Percentiles rank a stretch among this genome's conserved stretches.
phyloP scores from a whole-genome alignment of 495 filamentous ascomycete genomes.

The Annulohypoxylon nitens region DNA sequence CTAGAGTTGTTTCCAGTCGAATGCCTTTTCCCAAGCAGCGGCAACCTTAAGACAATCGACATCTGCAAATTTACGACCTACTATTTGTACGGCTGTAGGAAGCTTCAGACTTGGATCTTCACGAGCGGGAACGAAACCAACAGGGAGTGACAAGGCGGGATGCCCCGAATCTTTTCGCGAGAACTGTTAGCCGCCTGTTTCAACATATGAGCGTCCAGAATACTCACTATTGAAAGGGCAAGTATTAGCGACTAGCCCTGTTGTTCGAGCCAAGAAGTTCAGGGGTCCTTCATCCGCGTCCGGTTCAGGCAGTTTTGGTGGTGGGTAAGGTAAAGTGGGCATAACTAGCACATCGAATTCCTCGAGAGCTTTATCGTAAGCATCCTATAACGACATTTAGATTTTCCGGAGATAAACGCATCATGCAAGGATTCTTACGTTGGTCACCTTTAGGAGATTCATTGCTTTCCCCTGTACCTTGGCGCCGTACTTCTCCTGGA shows the following conservation, averaged over 20 bases:
- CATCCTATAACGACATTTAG: constrained; percentile 47
- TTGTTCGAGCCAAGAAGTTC: constrained; percentile 57
- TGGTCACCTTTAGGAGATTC: constrained; percentile 48
- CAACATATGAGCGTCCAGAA: too few species aligned
- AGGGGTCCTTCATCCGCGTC: constrained; percentile 50
- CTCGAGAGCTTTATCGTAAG: constrained; percentile 59
- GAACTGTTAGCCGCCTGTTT: neutral
- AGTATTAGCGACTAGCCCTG: constrained; percentile 67
- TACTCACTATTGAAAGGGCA: constrained; percentile 62
- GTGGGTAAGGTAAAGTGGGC: constrained; percentile 57
- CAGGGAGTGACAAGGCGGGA: constrained; percentile 68
- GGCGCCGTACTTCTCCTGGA: constrained; percentile 49
- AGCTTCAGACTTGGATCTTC: constrained; percentile 61
- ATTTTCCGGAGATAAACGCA: neutral
- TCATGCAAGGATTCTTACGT: constrained; percentile 16
- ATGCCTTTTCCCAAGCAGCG: constrained; percentile 64
- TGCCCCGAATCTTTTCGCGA: constrained; percentile 62
- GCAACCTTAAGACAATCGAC: constrained; percentile 63
- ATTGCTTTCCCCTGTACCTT: constrained; percentile 50
- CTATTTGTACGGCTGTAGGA: constrained; percentile 71
- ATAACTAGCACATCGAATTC: constrained; percentile 63
- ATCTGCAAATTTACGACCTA: constrained; percentile 65
- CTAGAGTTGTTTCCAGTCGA: constrained; percentile 61
- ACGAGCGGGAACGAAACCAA: constrained; percentile 61
- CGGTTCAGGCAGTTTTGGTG: constrained; percentile 39